Conservation (phyloP, 2,329 filamentous ascomycete genomes). For the Xylariaceae sp. region DNA sequence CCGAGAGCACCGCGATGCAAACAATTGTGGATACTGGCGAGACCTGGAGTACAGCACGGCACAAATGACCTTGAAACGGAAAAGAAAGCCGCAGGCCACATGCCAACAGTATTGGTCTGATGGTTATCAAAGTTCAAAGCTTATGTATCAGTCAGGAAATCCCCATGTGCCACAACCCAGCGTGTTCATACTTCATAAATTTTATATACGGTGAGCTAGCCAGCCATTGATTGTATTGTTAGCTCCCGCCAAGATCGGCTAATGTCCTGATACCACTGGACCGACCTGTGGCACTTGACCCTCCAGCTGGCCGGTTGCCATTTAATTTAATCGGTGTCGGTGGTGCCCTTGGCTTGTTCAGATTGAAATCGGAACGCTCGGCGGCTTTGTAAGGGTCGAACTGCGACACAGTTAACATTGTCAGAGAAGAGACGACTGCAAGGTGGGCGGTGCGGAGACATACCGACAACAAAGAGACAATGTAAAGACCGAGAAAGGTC, state of each 20-base stretch:
- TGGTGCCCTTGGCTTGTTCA: conserved; percentile 39
- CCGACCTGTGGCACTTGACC: conserved; percentile 24
- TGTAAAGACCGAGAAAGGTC: conserved; percentile 57
- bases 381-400: conserved; percentile 60
- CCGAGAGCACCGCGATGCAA: background rate
- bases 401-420: conserved; percentile 32
- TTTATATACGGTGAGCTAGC: background rate
- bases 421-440: too few relatives aligned
- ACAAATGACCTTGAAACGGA: background rate
- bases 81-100: background rate
- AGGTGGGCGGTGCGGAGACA: conserved; percentile 27
- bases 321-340: conserved; percentile 20
- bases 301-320: conserved; percentile 31
- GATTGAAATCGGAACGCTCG: conserved; percentile 56
- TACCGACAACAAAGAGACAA: conserved; percentile 59
- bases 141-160: too few relatives aligned
- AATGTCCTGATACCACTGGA: conserved; percentile 43
- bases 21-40: background rate
- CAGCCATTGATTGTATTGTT: background rate
- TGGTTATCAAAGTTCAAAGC: too few relatives aligned
- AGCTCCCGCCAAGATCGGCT: conserved; percentile 45
- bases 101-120: too few relatives aligned
- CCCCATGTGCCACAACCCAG: too few relatives aligned
- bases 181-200: background rate
- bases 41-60: background rate